Evolutionary conservation across 257 asterid species (phyloP), one percentile per base, ranked within the genome.

Genomic region (Petunia axillaris): DNA sequence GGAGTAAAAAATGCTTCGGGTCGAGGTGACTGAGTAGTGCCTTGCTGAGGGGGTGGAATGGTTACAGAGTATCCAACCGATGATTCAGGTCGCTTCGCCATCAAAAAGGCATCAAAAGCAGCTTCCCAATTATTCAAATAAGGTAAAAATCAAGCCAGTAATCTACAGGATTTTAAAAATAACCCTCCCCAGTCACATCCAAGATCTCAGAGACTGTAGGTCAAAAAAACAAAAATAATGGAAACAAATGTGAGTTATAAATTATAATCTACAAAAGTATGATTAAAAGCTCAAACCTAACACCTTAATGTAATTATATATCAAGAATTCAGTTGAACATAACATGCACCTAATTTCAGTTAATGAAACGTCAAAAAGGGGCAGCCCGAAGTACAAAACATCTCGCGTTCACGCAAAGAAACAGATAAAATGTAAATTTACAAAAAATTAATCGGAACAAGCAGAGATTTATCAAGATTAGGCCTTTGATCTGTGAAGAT

Each of bases 21-120:
- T 3, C 59, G 64, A 37, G 86, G 77, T 16, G 78, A 80, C 73
- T 81, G 83, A 35, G 66, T 25, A 65, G 62, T 48, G 35, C 81
- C 88, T n/a, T 79, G 85, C 48, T 64, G 76, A 37, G 87, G 44
- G 36, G 86, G 58, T 6, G 75, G 64, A 50, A 64, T 79, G 64
- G 87, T 76, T 14, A 85, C 83, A 39, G 96, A 79, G 84, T 84
- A 84, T 7, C 83, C 87, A 57, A 85, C 68, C 48, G 92, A 86
- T 43, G 92, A 87, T 57, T 85, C 89, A 48, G 91, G 93, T 80
- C 85, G 89, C 70, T 84, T 87, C 39, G 93, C 91, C 98, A 92
- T 92, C 77, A 71, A 71, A 71, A 10, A 46, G 77, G 43, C 77
- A 71, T 71, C 3, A 50, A 73, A 50, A 2, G 46, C 14, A 73